Conservation (phyloP, 2,329 filamentous ascomycete species). For the Akanthomyces muscarius region DNA sequence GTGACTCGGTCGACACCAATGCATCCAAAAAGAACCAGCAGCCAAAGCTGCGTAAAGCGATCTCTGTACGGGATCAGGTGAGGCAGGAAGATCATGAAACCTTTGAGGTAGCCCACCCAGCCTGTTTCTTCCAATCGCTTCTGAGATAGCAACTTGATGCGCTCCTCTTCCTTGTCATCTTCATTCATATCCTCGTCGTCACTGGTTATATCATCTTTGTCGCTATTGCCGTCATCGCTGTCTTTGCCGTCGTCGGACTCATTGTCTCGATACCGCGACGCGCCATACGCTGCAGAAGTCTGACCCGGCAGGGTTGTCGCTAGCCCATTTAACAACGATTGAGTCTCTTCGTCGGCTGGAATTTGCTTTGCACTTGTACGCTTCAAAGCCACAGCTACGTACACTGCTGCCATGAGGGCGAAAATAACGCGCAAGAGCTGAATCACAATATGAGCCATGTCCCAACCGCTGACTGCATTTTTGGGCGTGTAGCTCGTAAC, state of each 20-base stretch:
- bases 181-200: constrained; percentile 19
- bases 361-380: neutral
- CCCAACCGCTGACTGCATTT: neutral
- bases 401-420: neutral
- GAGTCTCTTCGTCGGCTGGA: neutral
- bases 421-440: neutral
- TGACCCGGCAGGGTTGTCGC: neutral
- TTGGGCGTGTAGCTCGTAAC: neutral
- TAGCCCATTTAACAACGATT: neutral
- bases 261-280: neutral
- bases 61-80: constrained; percentile 26
- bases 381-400: neutral
- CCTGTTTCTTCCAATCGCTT: constrained; percentile 25
- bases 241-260: neutral
- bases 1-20: constrained; percentile 23
- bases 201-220: constrained; percentile 2
- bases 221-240: constrained; percentile 2
- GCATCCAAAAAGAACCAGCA: constrained; percentile 23
- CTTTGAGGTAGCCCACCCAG: constrained; percentile 25
- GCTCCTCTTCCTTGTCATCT: constrained; percentile 22
- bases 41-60: constrained; percentile 24
- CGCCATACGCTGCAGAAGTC: neutral
- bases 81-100: constrained; percentile 25
- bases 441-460: neutral
- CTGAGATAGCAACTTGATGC: constrained; percentile 24